Base-by-base conservation (phyloP, 768 basidiomycete species). In the Termitomyces sp. region DNA sequence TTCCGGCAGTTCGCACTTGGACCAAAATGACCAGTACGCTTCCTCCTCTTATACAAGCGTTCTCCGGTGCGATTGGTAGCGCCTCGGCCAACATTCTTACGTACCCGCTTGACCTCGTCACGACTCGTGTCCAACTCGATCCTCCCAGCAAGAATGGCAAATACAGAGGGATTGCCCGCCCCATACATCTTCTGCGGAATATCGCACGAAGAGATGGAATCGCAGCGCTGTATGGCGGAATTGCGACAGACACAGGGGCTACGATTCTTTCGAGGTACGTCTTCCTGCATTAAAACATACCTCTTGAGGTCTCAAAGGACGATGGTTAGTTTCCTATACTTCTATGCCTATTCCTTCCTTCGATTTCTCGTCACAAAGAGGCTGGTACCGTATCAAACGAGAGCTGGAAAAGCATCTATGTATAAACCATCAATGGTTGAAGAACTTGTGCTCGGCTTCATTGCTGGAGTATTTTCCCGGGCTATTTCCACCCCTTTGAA, bases 41-140 rank as follows among this genome's bases (percentile, higher is more conserved):
- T 2, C 83, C 85, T 3, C 85, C 85, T 5, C 72, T 51, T 36
- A 20, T 51, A 34, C 50, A 51, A 63, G 85, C 85, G 0, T 36
- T 51, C 20, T 81, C 83, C 6, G 85, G 84, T 3, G 78, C 81
- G 1, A 70, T 84, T 44, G 85, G 82, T 13, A 81, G 81, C 59
- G 81, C 81, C 1, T 70, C 79, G 7, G 81, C 83, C 0, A 84
- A 83, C 42, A 37, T 61, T 22, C 60, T 83, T 33, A 76, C 79
- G 0, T 87, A 85, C 60, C 85, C 85, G 1, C 75, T 87, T 6
- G 83, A 85, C 65, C 74, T 85, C n/a, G 75, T 83, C 11, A 78
- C 78, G 0, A 83, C 83, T 1, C 73, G 79, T 31, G 68, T 83
- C 8, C 81, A 82, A 65, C 70, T 77, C 22, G 68, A 75, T 37